A percentile compares a stretch with the other conserved stretches of the same genome.
Conservation (phyloP, 73 alveolate species). For the Paraurostyla sp. region DNA sequence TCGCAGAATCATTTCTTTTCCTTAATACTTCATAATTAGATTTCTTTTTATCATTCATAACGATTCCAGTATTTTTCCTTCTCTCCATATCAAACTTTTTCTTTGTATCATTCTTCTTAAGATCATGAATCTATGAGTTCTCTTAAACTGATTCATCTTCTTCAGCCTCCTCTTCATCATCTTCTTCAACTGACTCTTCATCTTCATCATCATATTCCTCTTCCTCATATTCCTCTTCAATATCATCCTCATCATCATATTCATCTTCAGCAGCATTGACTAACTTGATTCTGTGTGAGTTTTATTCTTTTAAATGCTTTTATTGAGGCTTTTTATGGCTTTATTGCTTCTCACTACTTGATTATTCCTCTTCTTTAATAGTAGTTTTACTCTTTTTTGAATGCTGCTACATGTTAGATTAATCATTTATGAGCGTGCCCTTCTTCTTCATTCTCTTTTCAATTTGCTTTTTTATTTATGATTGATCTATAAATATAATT, state of each 20-base stretch:
- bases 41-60: neutral
- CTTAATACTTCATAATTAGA: constrained; percentile 20
- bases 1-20: neutral
- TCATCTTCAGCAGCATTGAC: neutral
- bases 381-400: constrained; percentile 46
- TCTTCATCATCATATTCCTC: neutral
- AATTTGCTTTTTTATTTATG: neutral
- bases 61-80: neutral
- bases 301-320: neutral
- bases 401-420: neutral
- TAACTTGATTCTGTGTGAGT: neutral
- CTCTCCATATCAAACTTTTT: neutral
- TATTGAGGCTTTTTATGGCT: neutral
- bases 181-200: neutral
- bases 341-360: neutral
- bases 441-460: constrained; percentile 5
- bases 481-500: neutral
- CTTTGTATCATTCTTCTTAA: neutral
- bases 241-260: constrained; percentile 4
- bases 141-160: neutral
- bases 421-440: neutral
- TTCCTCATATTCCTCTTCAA: neutral
- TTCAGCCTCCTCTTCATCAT: neutral
- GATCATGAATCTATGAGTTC: neutral
- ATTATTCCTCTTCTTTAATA: constrained; percentile 21